Evolutionary conservation across 768 basidiomycete species (phyloP).

Genomic region (Mycena galericulata): DNA sequence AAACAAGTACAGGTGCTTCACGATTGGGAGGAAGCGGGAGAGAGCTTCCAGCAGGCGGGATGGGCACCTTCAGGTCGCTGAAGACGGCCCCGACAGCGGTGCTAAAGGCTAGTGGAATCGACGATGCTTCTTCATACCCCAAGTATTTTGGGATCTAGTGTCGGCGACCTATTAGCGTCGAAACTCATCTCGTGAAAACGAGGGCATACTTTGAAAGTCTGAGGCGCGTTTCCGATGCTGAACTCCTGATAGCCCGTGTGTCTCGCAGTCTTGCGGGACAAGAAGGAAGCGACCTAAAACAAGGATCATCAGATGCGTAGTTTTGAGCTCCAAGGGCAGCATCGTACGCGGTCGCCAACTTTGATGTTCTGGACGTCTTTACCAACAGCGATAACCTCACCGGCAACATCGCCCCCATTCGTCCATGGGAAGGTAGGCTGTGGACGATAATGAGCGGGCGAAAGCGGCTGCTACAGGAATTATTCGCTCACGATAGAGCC

Average conservation of each 20-base stretch:
- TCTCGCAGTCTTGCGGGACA: slow-evolving; percentile 23
- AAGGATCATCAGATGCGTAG: slow-evolving; percentile 22
- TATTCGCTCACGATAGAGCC: slow-evolving; percentile 18
- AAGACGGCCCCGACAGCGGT: slow-evolving; percentile 24
- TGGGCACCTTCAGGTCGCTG: slow-evolving; percentile 19
- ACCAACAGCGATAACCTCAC: slow-evolving; percentile 23
- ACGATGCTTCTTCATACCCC: slow-evolving; percentile 21
- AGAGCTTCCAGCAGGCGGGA: slow-evolving; percentile 21
- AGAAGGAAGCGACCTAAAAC: slow-evolving; percentile 20
- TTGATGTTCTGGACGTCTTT: slow-evolving; percentile 22
- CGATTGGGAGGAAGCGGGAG: slow-evolving; percentile 23
- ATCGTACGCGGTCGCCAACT: slow-evolving; percentile 26
- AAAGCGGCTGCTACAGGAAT: slow-evolving; percentile 11
- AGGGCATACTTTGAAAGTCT: slow-evolving; percentile 27
- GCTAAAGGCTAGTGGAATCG: slow-evolving; percentile 25
- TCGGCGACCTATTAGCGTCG: slow-evolving; percentile 18
- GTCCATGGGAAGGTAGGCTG: slow-evolving; percentile 21
- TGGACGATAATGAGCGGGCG: slow-evolving; percentile 19
- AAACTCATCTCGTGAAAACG: slow-evolving; percentile 19
- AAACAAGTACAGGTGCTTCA: slow-evolving; percentile 24
- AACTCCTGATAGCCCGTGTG: slow-evolving; percentile 25
- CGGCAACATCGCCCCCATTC: slow-evolving; percentile 20
- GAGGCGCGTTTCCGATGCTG: slow-evolving; percentile 25
- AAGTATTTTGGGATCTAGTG: slow-evolving; percentile 21
- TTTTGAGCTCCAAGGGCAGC: slow-evolving; percentile 21